Evolutionary conservation across 106 monocot genomes (phyloP).

Genomic region (Dendrobium chrysotoxum): DNA sequence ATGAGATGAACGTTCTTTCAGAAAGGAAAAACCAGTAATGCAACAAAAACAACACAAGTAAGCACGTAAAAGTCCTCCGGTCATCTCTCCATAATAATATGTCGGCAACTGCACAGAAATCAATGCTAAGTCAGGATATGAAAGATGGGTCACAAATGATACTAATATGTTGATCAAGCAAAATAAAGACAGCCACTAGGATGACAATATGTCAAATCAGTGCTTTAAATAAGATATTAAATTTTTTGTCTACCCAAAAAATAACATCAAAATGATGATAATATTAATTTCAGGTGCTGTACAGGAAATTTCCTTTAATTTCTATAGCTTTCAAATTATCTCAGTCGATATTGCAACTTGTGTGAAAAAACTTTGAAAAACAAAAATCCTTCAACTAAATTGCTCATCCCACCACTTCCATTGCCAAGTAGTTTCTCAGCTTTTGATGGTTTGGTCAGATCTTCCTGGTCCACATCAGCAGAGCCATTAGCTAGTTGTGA

Average conservation of each 20-base stretch:
- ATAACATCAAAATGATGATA: background rate
- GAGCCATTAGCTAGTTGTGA: constrained; percentile 37
- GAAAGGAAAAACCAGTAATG: constrained; percentile 81
- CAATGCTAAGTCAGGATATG: constrained; percentile 8
- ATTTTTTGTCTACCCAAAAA: background rate
- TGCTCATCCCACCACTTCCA: constrained; percentile 41
- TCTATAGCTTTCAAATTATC: background rate
- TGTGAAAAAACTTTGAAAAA: background rate
- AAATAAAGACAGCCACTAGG: background rate
- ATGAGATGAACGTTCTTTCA: constrained; percentile 68
- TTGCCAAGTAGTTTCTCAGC: constrained; percentile 60
- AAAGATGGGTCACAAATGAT: constrained; percentile 6
- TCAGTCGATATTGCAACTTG: background rate
- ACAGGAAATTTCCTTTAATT: background rate
- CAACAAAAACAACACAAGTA: constrained; percentile 53
- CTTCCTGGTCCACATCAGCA: constrained; percentile 13
- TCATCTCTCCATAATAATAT: constrained; percentile 90
- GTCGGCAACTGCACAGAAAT: constrained; percentile 53
- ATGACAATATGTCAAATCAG: background rate
- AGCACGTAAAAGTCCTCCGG: constrained; percentile 67
- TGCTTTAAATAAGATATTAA: background rate
- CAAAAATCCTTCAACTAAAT: constrained; percentile 4
- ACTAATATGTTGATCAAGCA: background rate
- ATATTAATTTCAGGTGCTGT: background rate
- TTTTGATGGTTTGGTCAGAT: constrained; percentile 49